Evolutionary conservation across 192 early-diverging fungal species (phyloP).

Genomic region (Kappamyces sp.): DNA sequence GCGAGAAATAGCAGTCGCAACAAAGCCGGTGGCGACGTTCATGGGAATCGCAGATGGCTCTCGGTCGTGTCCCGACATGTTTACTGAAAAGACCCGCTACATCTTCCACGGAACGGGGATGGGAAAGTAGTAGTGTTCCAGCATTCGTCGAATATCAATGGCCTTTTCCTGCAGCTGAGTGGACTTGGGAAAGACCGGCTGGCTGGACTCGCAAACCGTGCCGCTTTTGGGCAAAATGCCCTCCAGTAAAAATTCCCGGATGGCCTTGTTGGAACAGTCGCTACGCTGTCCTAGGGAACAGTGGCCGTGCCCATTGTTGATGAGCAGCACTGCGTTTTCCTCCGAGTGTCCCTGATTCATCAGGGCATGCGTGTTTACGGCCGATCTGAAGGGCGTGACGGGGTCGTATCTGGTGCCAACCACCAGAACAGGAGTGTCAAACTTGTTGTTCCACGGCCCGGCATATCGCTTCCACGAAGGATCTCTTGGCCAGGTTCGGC

Average conservation of each 20-base stretch:
- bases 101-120: too few species aligned
- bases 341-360: slow-evolving; percentile 16
- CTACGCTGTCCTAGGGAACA: slow-evolving; percentile 26
- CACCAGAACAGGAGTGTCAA: slow-evolving; percentile 30
- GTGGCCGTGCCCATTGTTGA: slow-evolving; percentile 39
- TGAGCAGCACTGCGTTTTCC: slow-evolving; percentile 28
- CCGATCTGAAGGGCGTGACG: slow-evolving; percentile 36
- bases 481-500: slow-evolving; percentile 9
- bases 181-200: background rate
- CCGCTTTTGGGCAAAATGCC: slow-evolving; percentile 4
- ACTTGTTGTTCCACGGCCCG: slow-evolving; percentile 40
- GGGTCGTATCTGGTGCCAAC: slow-evolving; percentile 40
- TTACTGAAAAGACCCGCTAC: too few species aligned
- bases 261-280: slow-evolving; percentile 26
- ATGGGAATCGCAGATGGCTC: too few species aligned
- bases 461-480: slow-evolving; percentile 24
- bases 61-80: too few species aligned
- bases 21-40: background rate
- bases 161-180: too few species aligned
- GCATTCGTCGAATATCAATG: too few species aligned
- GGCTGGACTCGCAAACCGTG: slow-evolving; percentile 1
- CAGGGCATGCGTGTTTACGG: slow-evolving; percentile 11
- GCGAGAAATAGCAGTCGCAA: slow-evolving; percentile 54
- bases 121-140: too few species aligned
- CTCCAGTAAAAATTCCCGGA: slow-evolving; percentile 20